phyloP scores from a whole-genome alignment of 164 flowering plant species.

The Kingdonia uniflora region DNA sequence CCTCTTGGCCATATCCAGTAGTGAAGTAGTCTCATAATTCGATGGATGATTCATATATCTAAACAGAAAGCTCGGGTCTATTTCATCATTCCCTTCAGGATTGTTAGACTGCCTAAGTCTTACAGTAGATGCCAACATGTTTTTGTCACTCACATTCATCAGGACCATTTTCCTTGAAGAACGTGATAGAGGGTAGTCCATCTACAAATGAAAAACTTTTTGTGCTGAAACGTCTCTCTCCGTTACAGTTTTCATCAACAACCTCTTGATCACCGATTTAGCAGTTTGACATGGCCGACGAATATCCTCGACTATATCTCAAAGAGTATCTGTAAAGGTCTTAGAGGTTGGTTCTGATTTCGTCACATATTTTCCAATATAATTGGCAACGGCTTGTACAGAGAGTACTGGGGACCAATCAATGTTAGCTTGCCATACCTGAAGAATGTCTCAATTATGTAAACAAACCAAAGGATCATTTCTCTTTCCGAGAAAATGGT shows the following conservation, averaged over 20 bases:
- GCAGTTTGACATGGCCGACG: neutral
- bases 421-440: neutral
- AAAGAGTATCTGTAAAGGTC: too few relatives aligned
- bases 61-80: neutral
- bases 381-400: too few relatives aligned
- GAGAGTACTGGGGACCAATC: neutral
- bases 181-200: neutral
- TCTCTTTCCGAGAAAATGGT: neutral
- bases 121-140: neutral
- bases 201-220: neutral
- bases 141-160: neutral
- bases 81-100: neutral
- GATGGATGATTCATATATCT: neutral
- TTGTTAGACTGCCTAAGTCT: neutral
- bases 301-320: too few relatives aligned
- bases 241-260: neutral
- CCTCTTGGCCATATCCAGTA: too few relatives aligned
- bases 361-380: too few relatives aligned
- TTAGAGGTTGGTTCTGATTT: too few relatives aligned
- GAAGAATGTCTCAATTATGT: too few relatives aligned
- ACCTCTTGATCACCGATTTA: neutral
- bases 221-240: neutral
- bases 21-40: too few relatives aligned
- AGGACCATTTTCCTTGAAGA: neutral
- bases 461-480: neutral